Base-by-base conservation (phyloP, 805 yeast genomes). In the Priceomyces castillae region DNA sequence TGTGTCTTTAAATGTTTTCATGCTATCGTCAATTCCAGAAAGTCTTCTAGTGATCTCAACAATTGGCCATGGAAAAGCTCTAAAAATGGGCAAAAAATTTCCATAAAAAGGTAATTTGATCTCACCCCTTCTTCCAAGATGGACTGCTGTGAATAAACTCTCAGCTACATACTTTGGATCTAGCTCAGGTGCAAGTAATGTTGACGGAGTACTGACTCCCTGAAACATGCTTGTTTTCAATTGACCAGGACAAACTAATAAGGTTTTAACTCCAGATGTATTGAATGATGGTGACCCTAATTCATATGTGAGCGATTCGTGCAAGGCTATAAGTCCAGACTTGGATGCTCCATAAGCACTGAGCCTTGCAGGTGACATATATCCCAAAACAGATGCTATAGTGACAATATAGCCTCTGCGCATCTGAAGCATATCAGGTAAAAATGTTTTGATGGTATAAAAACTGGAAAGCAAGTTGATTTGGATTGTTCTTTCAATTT, bases 331-430 rank as follows among this genome's bases (percentile, higher is more conserved):
- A 22, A 88, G 63, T 0, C 95, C 97, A 0, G 95, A 83, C 59
- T 92, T 92, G 12, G 95, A 78, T 0, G 97, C 96, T 0, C 96
- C 96, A 57, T 92, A 92, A 0, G 86, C 86, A 36, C 83, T 82
- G 44, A 88, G 70, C 17, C 84, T 71, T 7, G 95, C 90, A 0
- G 97, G 97, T 0, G 94, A 76, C 71, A 86, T 74, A 49, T 84
- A 82, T 0, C 97, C 97, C 42, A 92, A 68, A 0, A 87, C 90
- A 0, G 96, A 88, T 0, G 95, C 88, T 31, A 92, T 71, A 2
- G 90, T 86, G 25, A 90, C 81, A 16, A 92, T 73, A 58, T 81
- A 86, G 0, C 97, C 97, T 36, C 92, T 67, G 44, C 73, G 69
- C 16, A 58, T 46, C 16, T 51, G 58, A 2, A 86, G 48, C 92